phyloP scores from a whole-genome alignment of 306 rosid species.

The Dryas alaskensis region DNA sequence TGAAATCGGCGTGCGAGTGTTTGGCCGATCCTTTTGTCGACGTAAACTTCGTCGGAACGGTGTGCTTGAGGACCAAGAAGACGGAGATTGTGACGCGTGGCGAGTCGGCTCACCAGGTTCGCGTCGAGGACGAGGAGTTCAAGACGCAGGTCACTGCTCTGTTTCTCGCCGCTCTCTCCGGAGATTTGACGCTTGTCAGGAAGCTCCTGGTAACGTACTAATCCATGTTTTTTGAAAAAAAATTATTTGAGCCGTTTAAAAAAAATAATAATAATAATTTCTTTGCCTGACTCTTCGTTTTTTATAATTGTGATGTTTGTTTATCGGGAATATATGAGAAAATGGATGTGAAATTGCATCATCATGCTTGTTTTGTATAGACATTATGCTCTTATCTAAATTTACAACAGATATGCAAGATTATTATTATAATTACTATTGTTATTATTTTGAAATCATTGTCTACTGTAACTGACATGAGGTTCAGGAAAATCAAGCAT shows the following conservation, averaged over 20 bases:
- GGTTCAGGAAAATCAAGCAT: background rate
- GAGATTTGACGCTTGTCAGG: constrained; percentile 46
- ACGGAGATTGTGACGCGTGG: constrained; percentile 50
- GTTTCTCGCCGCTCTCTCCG: constrained; percentile 57
- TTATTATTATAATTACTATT: background rate
- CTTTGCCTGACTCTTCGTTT: background rate
- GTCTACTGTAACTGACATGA: background rate
- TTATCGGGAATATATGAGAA: background rate
- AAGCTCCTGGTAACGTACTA: constrained; percentile 43
- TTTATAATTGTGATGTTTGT: background rate
- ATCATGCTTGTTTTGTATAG: background rate
- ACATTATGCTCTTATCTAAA: background rate
- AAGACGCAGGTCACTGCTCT: constrained; percentile 66
- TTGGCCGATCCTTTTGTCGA: constrained; percentile 41
- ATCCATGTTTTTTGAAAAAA: background rate
- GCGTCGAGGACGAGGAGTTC: constrained; percentile 50
- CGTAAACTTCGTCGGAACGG: constrained; percentile 66
- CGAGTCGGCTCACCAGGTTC: constrained; percentile 50
- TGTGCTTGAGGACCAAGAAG: constrained; percentile 45
- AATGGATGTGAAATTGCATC: background rate
- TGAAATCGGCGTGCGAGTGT: constrained; percentile 28
- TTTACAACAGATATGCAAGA: background rate
- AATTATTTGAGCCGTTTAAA: background rate
- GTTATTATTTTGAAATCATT: background rate
- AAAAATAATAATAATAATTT: background rate